Conservation (phyloP, 768 basidiomycete species). For the Hericium erinaceus region DNA sequence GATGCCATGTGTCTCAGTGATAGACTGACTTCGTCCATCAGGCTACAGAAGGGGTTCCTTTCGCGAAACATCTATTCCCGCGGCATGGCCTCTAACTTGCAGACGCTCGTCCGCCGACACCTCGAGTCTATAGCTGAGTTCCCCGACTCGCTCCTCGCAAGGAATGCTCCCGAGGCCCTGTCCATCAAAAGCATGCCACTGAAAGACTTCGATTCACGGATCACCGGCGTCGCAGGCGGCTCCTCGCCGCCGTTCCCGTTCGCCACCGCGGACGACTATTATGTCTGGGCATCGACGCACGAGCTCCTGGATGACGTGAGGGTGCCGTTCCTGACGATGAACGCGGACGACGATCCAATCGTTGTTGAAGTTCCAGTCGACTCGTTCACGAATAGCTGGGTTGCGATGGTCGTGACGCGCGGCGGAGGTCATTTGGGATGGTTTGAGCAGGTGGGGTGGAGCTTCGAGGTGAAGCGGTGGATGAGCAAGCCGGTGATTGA, state of each 20-base stretch:
- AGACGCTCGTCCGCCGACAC: slow-evolving; percentile 47
- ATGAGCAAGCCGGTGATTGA: slow-evolving; percentile 63
- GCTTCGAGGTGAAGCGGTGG: slow-evolving; percentile 39
- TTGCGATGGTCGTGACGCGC: slow-evolving; percentile 52
- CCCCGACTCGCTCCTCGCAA: slow-evolving; percentile 40
- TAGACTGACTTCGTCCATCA: slow-evolving; percentile 19
- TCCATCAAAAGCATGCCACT: slow-evolving; percentile 45
- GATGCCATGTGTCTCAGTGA: slow-evolving; percentile 11
- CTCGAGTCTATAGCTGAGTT: slow-evolving; percentile 35
- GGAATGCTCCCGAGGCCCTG: slow-evolving; percentile 36
- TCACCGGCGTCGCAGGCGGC: slow-evolving; percentile 66
- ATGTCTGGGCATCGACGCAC: slow-evolving; percentile 50
- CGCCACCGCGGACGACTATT: slow-evolving; percentile 36
- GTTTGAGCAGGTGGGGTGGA: slow-evolving; percentile 43
- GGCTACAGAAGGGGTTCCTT: slow-evolving; percentile 46
- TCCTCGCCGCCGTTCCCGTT: slow-evolving; percentile 40
- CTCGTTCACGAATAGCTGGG: slow-evolving; percentile 38
- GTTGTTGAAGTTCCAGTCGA: slow-evolving; percentile 55
- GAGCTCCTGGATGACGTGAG: slow-evolving; percentile 46
- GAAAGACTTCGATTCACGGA: slow-evolving; percentile 47
- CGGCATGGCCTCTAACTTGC: slow-evolving; percentile 71
- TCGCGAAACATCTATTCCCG: slow-evolving; percentile 63
- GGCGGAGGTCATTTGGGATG: slow-evolving; percentile 78
- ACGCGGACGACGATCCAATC: slow-evolving; percentile 71
- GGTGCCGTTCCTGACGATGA: slow-evolving; percentile 70